phyloP scores from a whole-genome alignment of 2,329 filamentous ascomycete species.

The Alternaria sp. region DNA sequence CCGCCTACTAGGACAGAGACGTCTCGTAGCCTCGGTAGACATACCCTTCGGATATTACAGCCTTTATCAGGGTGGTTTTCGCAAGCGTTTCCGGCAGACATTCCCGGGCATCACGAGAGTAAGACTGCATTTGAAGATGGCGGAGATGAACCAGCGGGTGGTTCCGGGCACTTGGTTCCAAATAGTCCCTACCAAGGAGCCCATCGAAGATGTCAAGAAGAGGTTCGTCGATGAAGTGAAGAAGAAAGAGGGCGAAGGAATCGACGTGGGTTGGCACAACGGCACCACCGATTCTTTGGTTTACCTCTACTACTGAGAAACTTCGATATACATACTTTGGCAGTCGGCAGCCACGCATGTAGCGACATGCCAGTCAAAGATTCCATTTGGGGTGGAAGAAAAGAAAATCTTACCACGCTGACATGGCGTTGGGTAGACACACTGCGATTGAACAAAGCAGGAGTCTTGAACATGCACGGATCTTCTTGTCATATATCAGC shows the following conservation, averaged over 20 bases:
- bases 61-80: slow-evolving; percentile 14
- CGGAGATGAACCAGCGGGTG: slow-evolving; percentile 3
- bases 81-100: slow-evolving; percentile 15
- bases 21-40: slow-evolving; percentile 20
- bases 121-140: slow-evolving; percentile 13
- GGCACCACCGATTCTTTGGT: neutral
- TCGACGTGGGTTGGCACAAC: slow-evolving; percentile 16
- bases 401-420: neutral
- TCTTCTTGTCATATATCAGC: slow-evolving; percentile 4
- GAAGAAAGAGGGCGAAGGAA: slow-evolving; percentile 14
- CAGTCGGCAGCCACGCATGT: neutral
- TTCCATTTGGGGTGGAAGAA: neutral
- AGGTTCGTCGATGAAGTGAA: slow-evolving; percentile 12
- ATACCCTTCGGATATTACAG: slow-evolving; percentile 20
- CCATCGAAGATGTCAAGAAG: slow-evolving; percentile 10
- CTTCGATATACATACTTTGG: neutral
- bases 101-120: slow-evolving; percentile 24
- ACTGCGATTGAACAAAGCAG: neutral
- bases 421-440: neutral
- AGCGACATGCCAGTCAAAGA: neutral
- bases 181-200: neutral
- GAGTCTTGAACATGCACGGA: neutral
- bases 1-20: slow-evolving; percentile 18
- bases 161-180: neutral
- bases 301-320: neutral